Conservation (phyloP, 495 filamentous ascomycete genomes). For the Terfezia claveryi region DNA sequence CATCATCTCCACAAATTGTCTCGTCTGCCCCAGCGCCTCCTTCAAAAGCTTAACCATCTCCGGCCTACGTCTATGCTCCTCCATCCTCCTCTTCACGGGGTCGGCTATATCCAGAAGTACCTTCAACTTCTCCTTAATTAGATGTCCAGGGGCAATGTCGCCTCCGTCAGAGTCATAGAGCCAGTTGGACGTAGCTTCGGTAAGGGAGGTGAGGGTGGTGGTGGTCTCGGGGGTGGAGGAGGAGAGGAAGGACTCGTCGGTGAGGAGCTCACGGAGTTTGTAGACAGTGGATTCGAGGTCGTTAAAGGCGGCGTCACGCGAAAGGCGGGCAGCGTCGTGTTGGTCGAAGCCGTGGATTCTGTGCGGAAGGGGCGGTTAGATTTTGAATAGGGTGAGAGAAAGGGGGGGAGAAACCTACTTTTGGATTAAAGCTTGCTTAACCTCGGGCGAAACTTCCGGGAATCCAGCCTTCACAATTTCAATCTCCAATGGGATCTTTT, state of each 20-base stretch:
- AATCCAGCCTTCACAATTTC: conserved; percentile 38
- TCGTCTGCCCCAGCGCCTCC: conserved; percentile 36
- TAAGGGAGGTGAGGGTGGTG: conserved; percentile 35
- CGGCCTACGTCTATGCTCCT: conserved; percentile 28
- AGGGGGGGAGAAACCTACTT: conserved; percentile 3
- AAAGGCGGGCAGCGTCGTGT: conserved; percentile 43
- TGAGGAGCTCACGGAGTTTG: conserved; percentile 57
- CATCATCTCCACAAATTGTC: not conserved
- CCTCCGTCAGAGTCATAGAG: conserved; percentile 53
- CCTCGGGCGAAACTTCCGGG: conserved; percentile 23
- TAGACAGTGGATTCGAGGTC: conserved; percentile 89
- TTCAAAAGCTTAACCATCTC: conserved; percentile 40
- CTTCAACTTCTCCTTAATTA: conserved; percentile 48
- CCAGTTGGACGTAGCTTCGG: conserved; percentile 59
- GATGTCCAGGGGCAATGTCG: conserved; percentile 44
- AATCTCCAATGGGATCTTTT: conserved; percentile 48
- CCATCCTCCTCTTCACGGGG: conserved; percentile 26
- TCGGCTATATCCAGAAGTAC: conserved; percentile 31
- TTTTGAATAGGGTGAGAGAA: conserved; percentile 29
- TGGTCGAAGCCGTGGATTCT: conserved; percentile 60
- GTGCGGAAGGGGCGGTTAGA: conserved; percentile 39
- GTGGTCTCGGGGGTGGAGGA: conserved; percentile 44
- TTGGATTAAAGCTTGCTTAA: conserved; percentile 2
- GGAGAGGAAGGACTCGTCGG: conserved; percentile 47
- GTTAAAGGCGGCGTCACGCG: conserved; percentile 76